Conservation (phyloP, 2,329 filamentous ascomycete species). For the Phoma sp. region DNA sequence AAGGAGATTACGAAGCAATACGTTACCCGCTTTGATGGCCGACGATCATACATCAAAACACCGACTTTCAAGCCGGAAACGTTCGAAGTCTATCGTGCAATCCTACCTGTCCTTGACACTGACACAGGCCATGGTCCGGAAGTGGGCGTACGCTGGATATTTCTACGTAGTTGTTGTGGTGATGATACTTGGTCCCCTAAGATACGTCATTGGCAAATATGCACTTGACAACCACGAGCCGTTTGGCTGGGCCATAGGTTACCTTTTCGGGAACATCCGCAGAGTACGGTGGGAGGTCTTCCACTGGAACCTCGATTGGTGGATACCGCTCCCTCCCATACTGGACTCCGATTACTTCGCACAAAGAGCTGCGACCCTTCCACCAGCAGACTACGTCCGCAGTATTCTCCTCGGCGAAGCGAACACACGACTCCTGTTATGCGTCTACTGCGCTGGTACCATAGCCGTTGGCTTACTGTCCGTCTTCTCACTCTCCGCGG, state of each 20-base stretch:
- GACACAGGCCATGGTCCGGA: conserved; percentile 75
- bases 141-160: conserved; percentile 83
- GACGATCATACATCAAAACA: conserved; percentile 30
- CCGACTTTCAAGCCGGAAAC: conserved; percentile 31
- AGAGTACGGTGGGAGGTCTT: conserved; percentile 75
- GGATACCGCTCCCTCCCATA: conserved; percentile 73
- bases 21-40: conserved; percentile 37
- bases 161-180: conserved; percentile 72
- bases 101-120: conserved; percentile 83
- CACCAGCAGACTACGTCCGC: conserved; percentile 67
- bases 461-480: conserved; percentile 74
- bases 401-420: conserved; percentile 72
- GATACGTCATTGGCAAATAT: conserved; percentile 69
- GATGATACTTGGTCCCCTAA: conserved; percentile 74
- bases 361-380: conserved; percentile 13
- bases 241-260: conserved; percentile 90
- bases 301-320: conserved; percentile 70
- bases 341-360: conserved; percentile 29
- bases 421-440: conserved; percentile 79
- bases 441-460: conserved; percentile 74
- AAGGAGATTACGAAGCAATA: conserved; percentile 42
- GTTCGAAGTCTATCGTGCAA: conserved; percentile 51
- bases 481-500: conserved; percentile 74
- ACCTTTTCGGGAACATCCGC: conserved; percentile 80
- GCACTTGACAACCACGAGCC: conserved; percentile 79